Percentiles rank a stretch among this genome's conserved stretches.
Evolutionary conservation across 192 early-diverging fungal genomes (phyloP).

Genomic region (Chytriomyces sp.): DNA sequence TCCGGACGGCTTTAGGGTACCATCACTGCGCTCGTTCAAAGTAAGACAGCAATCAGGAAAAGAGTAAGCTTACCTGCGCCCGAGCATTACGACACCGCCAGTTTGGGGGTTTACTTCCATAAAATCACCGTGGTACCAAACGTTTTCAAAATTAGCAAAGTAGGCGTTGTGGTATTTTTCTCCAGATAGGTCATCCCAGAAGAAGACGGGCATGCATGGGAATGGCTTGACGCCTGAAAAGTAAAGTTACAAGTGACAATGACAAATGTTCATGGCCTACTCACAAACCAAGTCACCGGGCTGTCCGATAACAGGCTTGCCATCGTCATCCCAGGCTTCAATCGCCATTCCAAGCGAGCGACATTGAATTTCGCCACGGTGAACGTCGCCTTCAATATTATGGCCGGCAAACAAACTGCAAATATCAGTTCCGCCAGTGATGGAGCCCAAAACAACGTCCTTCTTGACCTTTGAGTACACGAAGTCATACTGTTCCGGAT

Average conservation of each 20-base stretch:
- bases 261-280: not conserved
- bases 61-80: constrained; percentile 49
- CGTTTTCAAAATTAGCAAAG: constrained; percentile 78
- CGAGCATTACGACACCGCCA: constrained; percentile 93
- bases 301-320: constrained; percentile 43
- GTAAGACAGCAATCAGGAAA: not conserved
- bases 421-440: constrained; percentile 97
- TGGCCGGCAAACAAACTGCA: constrained; percentile 94
- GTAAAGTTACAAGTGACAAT: not conserved
- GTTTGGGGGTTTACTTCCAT: constrained; percentile 80
- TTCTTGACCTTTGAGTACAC: constrained; percentile 83
- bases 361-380: constrained; percentile 93
- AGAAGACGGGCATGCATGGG: constrained; percentile 96
- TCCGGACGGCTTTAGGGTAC: constrained; percentile 90
- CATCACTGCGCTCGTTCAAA: no score
- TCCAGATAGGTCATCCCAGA: constrained; percentile 80
- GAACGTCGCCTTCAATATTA: constrained; percentile 86
- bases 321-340: constrained; percentile 81
- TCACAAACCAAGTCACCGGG: constrained; percentile 89
- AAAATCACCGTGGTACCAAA: constrained; percentile 99
- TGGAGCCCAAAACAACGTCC: constrained; percentile 86
- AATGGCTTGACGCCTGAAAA: constrained; percentile 63
- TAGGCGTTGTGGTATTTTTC: constrained; percentile 86
- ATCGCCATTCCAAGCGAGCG: constrained; percentile 92
- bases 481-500: constrained; percentile 91